Evolutionary conservation across 2,329 filamentous ascomycete genomes (phyloP), one percentile per base, ranked within the genome.

Genomic region (Chaetomium globosum): DNA sequence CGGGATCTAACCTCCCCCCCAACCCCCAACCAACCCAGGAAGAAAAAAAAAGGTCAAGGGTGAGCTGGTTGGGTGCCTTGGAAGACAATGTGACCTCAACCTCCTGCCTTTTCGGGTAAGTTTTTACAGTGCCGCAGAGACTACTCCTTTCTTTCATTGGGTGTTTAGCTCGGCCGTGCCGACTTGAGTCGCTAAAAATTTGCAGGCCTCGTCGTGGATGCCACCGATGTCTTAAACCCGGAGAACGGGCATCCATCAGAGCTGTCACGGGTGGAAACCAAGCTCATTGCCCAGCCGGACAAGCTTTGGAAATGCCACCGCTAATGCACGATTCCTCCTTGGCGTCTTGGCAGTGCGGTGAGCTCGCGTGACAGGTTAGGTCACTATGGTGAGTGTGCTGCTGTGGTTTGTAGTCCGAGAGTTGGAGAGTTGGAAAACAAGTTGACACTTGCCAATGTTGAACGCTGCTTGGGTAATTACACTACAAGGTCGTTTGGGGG

Each of bases 61-160:
- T 26, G 21, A 26, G 21, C n/a, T 59, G 43, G 56, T 21, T 13
- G 8, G 56, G 8, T 39, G 26, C 57, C 31, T 28, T 51, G 59
- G 16, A 31, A 28, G 55, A n/a, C 48, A 53, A 59, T 59, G 57
- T 51, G 57, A 59, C 57, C 57, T 43, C 36, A 31, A 36, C 12
- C 57, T 51, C 57, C 57, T 59, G 57, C 57, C 57, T 23, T 16
- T 51, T 59, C 46, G n/a, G 56, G 56, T 10, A 51, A 8, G 39
- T 23, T 33, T 4, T 36, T 26, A 21, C 12, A 9, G n/a, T 39
- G 53, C 16, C n/a, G 53, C 21, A 3, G 19, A 33, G 5, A 12
- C 6, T 16, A 28, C 0, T 55, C 30, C 8, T 31, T 39, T 12
- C 31, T 55, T 33, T 39, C 6, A 55, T 55, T 55, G 53, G 53